Evolutionary conservation across 768 basidiomycete genomes (phyloP), one percentile per base, ranked within the genome.

Genomic region (Guyanaporus albipodus): DNA sequence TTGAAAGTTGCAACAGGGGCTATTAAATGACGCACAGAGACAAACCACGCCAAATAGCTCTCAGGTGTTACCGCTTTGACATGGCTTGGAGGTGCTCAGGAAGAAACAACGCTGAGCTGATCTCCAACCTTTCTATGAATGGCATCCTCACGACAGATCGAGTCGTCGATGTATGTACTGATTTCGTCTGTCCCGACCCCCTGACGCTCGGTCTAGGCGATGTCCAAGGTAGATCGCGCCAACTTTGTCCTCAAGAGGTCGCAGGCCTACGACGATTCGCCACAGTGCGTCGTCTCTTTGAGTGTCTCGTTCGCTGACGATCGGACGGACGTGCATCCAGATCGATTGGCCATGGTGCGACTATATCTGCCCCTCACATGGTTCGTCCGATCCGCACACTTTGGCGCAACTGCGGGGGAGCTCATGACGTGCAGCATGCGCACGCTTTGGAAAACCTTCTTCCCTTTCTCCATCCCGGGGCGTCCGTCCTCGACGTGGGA

Each of bases 341-440:
- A 62, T 50, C 73, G 15, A 92, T 93, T 42, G 87, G 88, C 2
- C 77, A 86, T 58, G 84, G 82, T 11, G 94, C 93, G 12, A 99
- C 95, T 0, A 97, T 99, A 52, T 91, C 87, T 31, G 95, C 95
- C 0, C 95, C 95, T 1, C 95, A 99, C 63, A 98, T 98, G 94
- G 87, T 85, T 42, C 61, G 59, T 33, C 24, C 6, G 9, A 24
- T 22, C 18, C n/a, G 37, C 36, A 22, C 21, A 21, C 29, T 39
- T 42, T 4, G 4, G 39, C 9, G 17, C 32, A 9, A 24, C 35
- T 34, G 43, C n/a, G n/a, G n/a, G n/a, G n/a, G n/a, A 8, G 39
- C 41, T 23, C 15, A 21, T 23, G 3, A 7, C n/a, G 8, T 24
- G n/a, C 41, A 87, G 87, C 93, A 96, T 51, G 92, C 91, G 0